A percentile compares a stretch with the other conserved stretches of the same genome.
These are phyloP conservation scores for Leptodermis oblonga DNA, from an alignment of 257 asterid species.

Conservation along the genomic window DNA sequence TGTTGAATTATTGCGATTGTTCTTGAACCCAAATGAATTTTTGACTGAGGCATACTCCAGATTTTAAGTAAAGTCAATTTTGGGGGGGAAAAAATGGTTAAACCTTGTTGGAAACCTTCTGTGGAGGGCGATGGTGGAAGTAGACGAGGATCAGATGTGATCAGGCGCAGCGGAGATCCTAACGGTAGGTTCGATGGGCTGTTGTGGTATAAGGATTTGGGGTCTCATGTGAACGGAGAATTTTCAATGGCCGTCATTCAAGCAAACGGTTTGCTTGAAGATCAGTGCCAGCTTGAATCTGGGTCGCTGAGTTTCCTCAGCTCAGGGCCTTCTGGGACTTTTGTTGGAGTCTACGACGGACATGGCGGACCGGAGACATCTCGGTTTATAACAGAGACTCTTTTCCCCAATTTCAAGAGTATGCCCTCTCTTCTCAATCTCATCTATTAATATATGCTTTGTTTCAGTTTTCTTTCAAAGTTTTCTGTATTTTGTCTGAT, in stretches of 20 bases:
- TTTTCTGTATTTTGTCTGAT: background rate
- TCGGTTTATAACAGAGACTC: slow-evolving; percentile 58
- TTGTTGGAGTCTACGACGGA: slow-evolving; percentile 94
- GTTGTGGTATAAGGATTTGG: slow-evolving; percentile 85
- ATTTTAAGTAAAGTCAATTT: slow-evolving; percentile 7
- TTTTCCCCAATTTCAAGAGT: slow-evolving; percentile 81
- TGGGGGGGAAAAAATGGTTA: slow-evolving; percentile 47
- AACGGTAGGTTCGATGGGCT: slow-evolving; percentile 69
- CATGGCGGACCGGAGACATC: slow-evolving; percentile 98
- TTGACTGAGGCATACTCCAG: slow-evolving; percentile 1
- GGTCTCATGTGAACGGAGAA: slow-evolving; percentile 69
- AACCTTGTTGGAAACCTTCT: slow-evolving; percentile 75
- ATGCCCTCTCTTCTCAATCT: slow-evolving; percentile 30
- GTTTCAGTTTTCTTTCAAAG: slow-evolving; percentile 11
- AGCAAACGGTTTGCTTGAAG: slow-evolving; percentile 85
- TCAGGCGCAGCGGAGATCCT: slow-evolving; percentile 41
- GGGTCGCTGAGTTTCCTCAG: slow-evolving; percentile 65
- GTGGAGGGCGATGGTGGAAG: slow-evolving; percentile 71
- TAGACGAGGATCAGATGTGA: slow-evolving; percentile 30
- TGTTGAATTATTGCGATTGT: slow-evolving; percentile 14
- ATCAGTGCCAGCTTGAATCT: slow-evolving; percentile 88
- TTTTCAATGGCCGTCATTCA: slow-evolving; percentile 92
- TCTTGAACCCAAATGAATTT: background rate
- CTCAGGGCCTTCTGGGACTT: slow-evolving; percentile 84
- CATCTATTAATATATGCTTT: background rate